phyloP scores from a whole-genome alignment of 1,139 yeast genomes.

The Suhomyces chickasaworum region DNA sequence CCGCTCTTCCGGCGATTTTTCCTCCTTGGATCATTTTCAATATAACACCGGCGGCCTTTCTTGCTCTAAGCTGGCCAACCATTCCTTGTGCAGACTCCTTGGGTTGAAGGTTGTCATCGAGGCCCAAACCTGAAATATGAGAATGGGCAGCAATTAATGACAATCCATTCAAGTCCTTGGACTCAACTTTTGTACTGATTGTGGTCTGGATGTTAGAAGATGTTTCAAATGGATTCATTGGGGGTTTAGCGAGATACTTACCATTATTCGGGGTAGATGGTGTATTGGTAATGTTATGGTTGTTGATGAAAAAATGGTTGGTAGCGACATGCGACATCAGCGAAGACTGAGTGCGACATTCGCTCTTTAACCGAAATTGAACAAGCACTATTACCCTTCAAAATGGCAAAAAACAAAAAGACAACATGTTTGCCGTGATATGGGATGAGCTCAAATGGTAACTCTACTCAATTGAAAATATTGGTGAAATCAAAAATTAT shows the following conservation, averaged over 20 bases:
- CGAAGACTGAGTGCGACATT: not conserved
- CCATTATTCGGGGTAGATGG: slow-evolving; percentile 12
- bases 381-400: too few species aligned
- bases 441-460: too few species aligned
- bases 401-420: too few species aligned
- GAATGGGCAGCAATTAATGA: slow-evolving; percentile 94
- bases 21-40: slow-evolving; percentile 93
- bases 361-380: not conserved
- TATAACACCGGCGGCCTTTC: slow-evolving; percentile 94
- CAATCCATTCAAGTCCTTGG: slow-evolving; percentile 55
- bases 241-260: slow-evolving; percentile 10
- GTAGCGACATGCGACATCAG: slow-evolving; percentile 5
- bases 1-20: slow-evolving; percentile 95
- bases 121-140: slow-evolving; percentile 92
- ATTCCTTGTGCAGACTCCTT: slow-evolving; percentile 82
- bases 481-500: too few species aligned
- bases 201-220: slow-evolving; percentile 23
- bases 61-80: slow-evolving; percentile 96
- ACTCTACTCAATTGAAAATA: too few species aligned
- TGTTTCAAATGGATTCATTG: not conserved
- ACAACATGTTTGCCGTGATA: too few species aligned
- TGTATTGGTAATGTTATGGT: slow-evolving; percentile 4
- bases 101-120: slow-evolving; percentile 88
- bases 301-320: slow-evolving; percentile 8
- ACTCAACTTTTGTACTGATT: slow-evolving; percentile 38